Conservation (phyloP, 192 early-diverging fungal species). For the Gaertneriomyces semiglobifer region DNA sequence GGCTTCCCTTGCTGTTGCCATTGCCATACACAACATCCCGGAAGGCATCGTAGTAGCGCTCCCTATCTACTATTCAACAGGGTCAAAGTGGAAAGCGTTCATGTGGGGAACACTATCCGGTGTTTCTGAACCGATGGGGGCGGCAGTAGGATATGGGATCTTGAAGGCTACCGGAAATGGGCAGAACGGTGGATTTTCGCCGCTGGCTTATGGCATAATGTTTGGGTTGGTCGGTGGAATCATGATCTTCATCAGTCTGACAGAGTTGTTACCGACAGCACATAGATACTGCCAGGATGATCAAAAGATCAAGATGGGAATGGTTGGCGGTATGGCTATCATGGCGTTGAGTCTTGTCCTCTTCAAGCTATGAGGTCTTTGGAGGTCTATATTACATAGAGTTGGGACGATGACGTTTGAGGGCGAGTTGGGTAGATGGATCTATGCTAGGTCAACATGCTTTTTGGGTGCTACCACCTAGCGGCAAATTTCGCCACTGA, state of each 20-base stretch:
- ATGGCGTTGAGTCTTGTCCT: conserved; percentile 18
- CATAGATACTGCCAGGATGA: conserved; percentile 34
- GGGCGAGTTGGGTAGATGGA: no score
- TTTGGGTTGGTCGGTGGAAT: conserved; percentile 42
- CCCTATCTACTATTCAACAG: conserved; percentile 38
- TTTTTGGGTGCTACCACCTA: no score
- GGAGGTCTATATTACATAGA: no score
- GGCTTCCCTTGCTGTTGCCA: conserved; percentile 41
- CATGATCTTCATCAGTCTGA: conserved; percentile 45
- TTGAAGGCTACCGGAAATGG: conserved; percentile 13
- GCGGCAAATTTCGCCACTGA: no score
- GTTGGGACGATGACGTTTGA: no score
- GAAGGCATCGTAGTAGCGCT: conserved; percentile 52
- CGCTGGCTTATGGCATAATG: conserved; percentile 23
- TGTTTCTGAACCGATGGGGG: conserved; percentile 42
- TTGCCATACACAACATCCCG: conserved; percentile 45
- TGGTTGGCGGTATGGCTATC: conserved; percentile 41
- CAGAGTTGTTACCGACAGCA: conserved; percentile 43
- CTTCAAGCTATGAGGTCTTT: neutral
- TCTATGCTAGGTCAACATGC: no score
- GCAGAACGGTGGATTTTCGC: conserved; percentile 9
- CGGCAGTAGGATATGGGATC: conserved; percentile 28
- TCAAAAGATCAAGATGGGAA: conserved; percentile 17
- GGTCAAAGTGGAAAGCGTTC: conserved; percentile 30
- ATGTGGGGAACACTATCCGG: conserved; percentile 43